Evolutionary conservation across 192 early-diverging fungal genomes (phyloP).

Genomic region (Backusella parvicylindrica): DNA sequence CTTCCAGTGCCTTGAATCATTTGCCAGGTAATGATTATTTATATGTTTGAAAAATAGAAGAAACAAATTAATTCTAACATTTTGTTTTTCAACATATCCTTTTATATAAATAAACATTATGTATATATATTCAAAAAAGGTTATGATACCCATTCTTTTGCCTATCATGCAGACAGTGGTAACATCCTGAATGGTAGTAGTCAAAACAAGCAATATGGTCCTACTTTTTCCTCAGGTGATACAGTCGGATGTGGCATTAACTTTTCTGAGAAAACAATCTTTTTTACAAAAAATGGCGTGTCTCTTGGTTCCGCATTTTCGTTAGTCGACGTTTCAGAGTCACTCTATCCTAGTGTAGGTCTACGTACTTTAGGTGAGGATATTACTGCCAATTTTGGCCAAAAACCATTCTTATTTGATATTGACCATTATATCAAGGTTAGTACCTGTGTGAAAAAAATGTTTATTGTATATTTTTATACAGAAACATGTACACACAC

Average conservation of each 20-base stretch:
- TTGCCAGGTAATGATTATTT: conserved; percentile 69
- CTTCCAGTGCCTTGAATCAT: conserved; percentile 50
- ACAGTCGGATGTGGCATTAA: conserved; percentile 90
- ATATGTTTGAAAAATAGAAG: background rate
- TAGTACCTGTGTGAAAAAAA: conserved; percentile 14
- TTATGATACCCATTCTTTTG: conserved; percentile 88
- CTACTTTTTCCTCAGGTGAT: conserved; percentile 86
- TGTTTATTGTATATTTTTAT: background rate
- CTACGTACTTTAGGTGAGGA: conserved; percentile 69
- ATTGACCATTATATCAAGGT: conserved; percentile 67
- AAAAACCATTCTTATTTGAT: conserved; percentile 63
- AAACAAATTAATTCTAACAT: background rate
- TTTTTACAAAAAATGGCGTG: conserved; percentile 92
- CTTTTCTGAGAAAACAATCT: conserved; percentile 66
- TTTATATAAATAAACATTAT: background rate
- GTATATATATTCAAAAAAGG: conserved; percentile 43
- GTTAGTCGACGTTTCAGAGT: conserved; percentile 28
- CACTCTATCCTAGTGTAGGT: conserved; percentile 69
- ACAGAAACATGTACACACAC: background rate
- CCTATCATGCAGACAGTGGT: conserved; percentile 98
- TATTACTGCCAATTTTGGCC: conserved; percentile 80
- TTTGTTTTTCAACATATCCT: background rate
- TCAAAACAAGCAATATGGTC: conserved; percentile 77
- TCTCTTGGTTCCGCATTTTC: conserved; percentile 60
- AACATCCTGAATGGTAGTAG: conserved; percentile 73